phyloP scores from a whole-genome alignment of 768 basidiomycete species.

The Amylocystis lapponica region DNA sequence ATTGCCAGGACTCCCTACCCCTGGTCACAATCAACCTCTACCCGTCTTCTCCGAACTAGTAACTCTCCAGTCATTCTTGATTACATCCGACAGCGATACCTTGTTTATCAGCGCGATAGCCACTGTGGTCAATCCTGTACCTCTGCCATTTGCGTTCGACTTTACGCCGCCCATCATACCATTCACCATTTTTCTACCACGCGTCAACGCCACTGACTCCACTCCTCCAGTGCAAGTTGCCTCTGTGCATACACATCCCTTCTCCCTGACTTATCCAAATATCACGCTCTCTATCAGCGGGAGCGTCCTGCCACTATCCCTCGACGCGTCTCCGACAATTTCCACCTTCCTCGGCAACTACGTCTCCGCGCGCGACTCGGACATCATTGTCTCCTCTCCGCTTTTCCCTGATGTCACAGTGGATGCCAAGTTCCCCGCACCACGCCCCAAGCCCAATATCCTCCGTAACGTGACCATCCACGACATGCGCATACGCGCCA shows the following conservation, averaged over 20 bases:
- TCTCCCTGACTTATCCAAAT: slow-evolving; percentile 62
- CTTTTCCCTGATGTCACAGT: slow-evolving; percentile 45
- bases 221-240: slow-evolving; percentile 40
- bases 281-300: slow-evolving; percentile 55
- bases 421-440: slow-evolving; percentile 56
- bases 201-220: slow-evolving; percentile 11
- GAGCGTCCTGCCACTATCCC: slow-evolving; percentile 44
- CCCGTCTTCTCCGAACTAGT: slow-evolving; percentile 57
- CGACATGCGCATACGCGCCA: slow-evolving; percentile 66
- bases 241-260: slow-evolving; percentile 47
- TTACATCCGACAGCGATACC: slow-evolving; percentile 29
- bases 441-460: slow-evolving; percentile 55
- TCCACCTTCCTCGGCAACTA: slow-evolving; percentile 62
- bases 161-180: slow-evolving; percentile 54
- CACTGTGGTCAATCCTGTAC: slow-evolving; percentile 52
- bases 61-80: slow-evolving; percentile 51
- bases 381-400: slow-evolving; percentile 52
- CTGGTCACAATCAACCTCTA: slow-evolving; percentile 43
- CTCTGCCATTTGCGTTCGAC: slow-evolving; percentile 39
- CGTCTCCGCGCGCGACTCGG: slow-evolving; percentile 50
- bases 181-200: slow-evolving; percentile 52
- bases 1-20: slow-evolving; percentile 60
- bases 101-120: slow-evolving; percentile 40
- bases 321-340: slow-evolving; percentile 29
- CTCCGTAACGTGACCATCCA: slow-evolving; percentile 68